Evolutionary conservation across 169 alveolate genomes (phyloP), one percentile per base, ranked within the genome.

Genomic region (Eimeria tenella): DNA sequence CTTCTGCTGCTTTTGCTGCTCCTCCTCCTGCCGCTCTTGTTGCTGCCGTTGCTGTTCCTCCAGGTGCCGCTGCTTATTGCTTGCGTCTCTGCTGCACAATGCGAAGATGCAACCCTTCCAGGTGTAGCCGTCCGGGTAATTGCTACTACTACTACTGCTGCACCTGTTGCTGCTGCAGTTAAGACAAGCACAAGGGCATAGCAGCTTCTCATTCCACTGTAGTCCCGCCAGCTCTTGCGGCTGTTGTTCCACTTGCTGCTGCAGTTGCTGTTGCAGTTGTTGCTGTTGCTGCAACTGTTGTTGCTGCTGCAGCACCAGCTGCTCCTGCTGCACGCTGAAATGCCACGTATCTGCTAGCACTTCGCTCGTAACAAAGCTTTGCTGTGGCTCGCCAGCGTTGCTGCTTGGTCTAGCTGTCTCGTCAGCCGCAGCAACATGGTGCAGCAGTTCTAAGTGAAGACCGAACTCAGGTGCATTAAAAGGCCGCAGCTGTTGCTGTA

Each of bases 11-110:
- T 9, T 23, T 19, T 60, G 21, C 19, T 19, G 70, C 70, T 3
- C 21, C 13, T 60, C 70, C 56, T 73, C 53, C 83, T 73, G 83
- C 83, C 23, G 83, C 83, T 73, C 56, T 21, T 73, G 83, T 50
- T 73, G 83, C 49, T 31, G 60, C 87, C 49, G 87, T 25, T 77
- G 60, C 65, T 52, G 60, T 53, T 42, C 19, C 19, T 60, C 21
- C 70, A 15, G 70, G 21, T 60, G 70, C 70, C 19, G 21, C 70
- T 60, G 70, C 19, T 3, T 19, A 19, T 60, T 19, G 19, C 13
- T 60, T 60, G 21, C 19, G 70, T 19, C 19, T 19, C 70, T 60
- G 42, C 42, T 31, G 42, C 42, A 31, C 2, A 31, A 31, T 31
- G 13, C 49, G 79, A 15, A 8, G 3, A 2, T 15, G 50, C 42